phyloP scores from a whole-genome alignment of 306 rosid genomes.

The Prosopis cineraria region DNA sequence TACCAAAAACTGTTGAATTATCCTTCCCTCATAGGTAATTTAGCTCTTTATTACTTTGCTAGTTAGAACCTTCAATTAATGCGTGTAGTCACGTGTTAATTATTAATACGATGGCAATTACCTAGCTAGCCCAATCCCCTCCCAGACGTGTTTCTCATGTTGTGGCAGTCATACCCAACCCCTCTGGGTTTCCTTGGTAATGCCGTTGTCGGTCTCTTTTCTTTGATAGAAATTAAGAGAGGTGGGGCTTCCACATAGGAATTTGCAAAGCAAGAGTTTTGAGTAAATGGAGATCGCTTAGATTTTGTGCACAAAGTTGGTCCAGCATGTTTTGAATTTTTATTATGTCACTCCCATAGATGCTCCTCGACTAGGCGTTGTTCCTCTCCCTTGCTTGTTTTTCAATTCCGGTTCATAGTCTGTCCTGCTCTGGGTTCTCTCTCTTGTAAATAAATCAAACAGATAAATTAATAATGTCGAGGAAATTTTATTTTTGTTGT shows the following conservation, averaged over 20 bases:
- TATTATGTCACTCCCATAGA: slow-evolving; percentile 45
- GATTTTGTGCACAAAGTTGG: slow-evolving; percentile 43
- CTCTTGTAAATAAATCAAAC: background rate
- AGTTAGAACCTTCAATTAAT: background rate
- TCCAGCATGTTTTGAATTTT: slow-evolving; percentile 38
- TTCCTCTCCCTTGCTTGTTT: slow-evolving; percentile 26
- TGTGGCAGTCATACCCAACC: background rate
- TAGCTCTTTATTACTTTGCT: background rate
- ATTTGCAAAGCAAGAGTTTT: slow-evolving; percentile 33
- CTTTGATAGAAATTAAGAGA: slow-evolving; percentile 22
- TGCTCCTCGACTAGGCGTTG: slow-evolving; percentile 66
- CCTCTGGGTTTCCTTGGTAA: slow-evolving; percentile 36
- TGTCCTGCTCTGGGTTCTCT: slow-evolving; percentile 11
- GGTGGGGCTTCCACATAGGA: slow-evolving; percentile 47
- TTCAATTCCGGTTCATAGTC: background rate
- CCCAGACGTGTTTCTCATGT: background rate
- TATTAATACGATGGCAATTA: background rate
- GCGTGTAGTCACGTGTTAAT: background rate
- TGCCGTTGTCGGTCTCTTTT: slow-evolving; percentile 22
- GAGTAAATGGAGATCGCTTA: slow-evolving; percentile 16
- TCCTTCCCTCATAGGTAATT: background rate
- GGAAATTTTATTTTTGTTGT: background rate
- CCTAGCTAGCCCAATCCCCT: background rate
- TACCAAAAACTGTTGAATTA: background rate
- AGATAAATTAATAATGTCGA: background rate